Conservation (phyloP, 441 rosid genomes). For the Theobroma grandiflorum region DNA sequence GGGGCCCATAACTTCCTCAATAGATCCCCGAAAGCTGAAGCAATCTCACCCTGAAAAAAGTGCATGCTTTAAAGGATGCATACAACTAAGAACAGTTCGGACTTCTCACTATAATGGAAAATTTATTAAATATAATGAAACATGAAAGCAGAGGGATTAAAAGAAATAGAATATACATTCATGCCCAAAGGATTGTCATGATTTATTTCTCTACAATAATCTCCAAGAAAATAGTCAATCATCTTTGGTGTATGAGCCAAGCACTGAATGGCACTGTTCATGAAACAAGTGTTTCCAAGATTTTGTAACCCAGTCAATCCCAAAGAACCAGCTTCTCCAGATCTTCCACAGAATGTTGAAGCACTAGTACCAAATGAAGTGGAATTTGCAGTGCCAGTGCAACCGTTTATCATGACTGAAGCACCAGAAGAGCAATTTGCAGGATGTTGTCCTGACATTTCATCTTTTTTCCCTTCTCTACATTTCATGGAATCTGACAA, state of each 20-base stretch:
- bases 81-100: constrained; percentile 18
- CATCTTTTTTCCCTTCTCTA: constrained; percentile 71
- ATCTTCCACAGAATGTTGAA: constrained; percentile 50
- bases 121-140: constrained; percentile 21
- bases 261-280: constrained; percentile 87
- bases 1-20: constrained; percentile 84
- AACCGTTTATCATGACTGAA: constrained; percentile 51
- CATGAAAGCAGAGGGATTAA: constrained; percentile 21
- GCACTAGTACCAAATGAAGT: constrained; percentile 46
- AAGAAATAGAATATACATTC: constrained; percentile 57
- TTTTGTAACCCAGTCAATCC: constrained; percentile 85
- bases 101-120: not conserved
- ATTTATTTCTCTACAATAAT: constrained; percentile 74
- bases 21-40: constrained; percentile 78
- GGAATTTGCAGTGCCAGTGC: constrained; percentile 49
- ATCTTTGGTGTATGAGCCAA: constrained; percentile 86
- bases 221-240: constrained; percentile 80
- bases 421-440: constrained; percentile 36
- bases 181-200: constrained; percentile 77
- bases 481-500: constrained; percentile 74
- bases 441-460: constrained; percentile 47
- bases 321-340: constrained; percentile 77
- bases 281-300: constrained; percentile 86
- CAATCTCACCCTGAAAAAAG: constrained; percentile 71
- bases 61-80: constrained; percentile 18